Base-by-base conservation (phyloP, 768 basidiomycete species). In the Termitomyces eurrhizus region DNA sequence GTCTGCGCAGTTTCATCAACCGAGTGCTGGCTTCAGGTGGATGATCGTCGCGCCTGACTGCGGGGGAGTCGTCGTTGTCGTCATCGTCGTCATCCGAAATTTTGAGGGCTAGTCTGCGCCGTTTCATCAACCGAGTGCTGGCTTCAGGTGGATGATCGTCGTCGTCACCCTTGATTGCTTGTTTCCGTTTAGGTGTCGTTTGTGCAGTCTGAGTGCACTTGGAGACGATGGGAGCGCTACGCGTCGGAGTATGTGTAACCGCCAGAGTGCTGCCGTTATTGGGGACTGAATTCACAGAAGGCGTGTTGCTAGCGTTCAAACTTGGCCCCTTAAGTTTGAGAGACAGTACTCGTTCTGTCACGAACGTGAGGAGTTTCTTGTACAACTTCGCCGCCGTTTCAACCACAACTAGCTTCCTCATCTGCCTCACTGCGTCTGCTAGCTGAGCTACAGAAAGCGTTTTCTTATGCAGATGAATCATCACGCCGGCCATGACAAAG, bases 401-500 rank as follows among this genome's bases (percentile, higher is more conserved):
- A 33, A 7, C n/a, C 26, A 57, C 56, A 51, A 48, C 42, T 2
- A 26, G 9, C n/a, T 63, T 57, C 18, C 69, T 72, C 72, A 70
- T 74, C 61, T 72, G 69, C 39, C 66, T 68, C 51, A 83, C 72
- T 0, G 79, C 79, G 16, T 74, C 73, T 9, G 78, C 74, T 37
- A 83, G 71, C 57, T 83, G 80, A 2, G 68, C 67, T 35, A 78
- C 69, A 0, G 76, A 75, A 7, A 77, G 55, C 4, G 54, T 65
- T 44, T 66, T 44, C 41, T 73, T 69, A 62, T 76, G 71, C 44
- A 75, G 57, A 57, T 72, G 69, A 21, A 85, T 75, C 62, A 83
- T 66, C 58, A 77, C 72, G 21, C 70, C 74, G 0, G 75, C 70
- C 74, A 78, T 77, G 58, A 83, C 75, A 63, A 81, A 79, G 59